Conservation (phyloP, 495 filamentous ascomycete genomes). For the Penicillium arizonense region DNA sequence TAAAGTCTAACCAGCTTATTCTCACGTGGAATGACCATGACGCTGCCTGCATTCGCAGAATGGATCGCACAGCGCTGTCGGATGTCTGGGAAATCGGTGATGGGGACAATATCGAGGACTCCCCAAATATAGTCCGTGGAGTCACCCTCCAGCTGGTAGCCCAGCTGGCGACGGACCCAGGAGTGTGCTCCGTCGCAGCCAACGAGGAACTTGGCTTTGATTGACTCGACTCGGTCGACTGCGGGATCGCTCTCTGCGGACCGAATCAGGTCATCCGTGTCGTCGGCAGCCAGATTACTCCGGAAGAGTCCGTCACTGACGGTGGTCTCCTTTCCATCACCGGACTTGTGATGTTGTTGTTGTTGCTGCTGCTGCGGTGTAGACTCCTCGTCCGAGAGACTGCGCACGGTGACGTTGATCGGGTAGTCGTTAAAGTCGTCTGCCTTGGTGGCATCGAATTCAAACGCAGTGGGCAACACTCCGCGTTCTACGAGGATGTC, state of each 20-base stretch:
- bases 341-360: conserved; percentile 8
- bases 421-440: conserved; percentile 52
- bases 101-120: conserved; percentile 60
- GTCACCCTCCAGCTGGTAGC: conserved; percentile 54
- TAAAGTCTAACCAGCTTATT: conserved; percentile 66
- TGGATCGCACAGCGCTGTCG: conserved; percentile 62
- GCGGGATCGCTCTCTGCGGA: conserved; percentile 23
- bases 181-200: conserved; percentile 64
- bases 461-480: conserved; percentile 41
- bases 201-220: conserved; percentile 61
- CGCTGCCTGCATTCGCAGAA: conserved; percentile 53
- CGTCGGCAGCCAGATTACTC: conserved; percentile 53
- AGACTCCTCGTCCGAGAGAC: conserved; percentile 44
- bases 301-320: conserved; percentile 54
- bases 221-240: conserved; percentile 27
- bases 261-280: conserved; percentile 55
- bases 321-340: conserved; percentile 4
- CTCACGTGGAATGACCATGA: conserved; percentile 69
- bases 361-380: conserved; percentile 18
- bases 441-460: conserved; percentile 38
- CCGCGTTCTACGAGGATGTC: conserved; percentile 42
- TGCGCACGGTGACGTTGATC: conserved; percentile 44
- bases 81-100: conserved; percentile 67
- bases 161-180: conserved; percentile 55
- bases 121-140: conserved; percentile 62